Evolutionary conservation across 768 basidiomycete species (phyloP).

Genomic region (Psilocybe subaeruginosa): DNA sequence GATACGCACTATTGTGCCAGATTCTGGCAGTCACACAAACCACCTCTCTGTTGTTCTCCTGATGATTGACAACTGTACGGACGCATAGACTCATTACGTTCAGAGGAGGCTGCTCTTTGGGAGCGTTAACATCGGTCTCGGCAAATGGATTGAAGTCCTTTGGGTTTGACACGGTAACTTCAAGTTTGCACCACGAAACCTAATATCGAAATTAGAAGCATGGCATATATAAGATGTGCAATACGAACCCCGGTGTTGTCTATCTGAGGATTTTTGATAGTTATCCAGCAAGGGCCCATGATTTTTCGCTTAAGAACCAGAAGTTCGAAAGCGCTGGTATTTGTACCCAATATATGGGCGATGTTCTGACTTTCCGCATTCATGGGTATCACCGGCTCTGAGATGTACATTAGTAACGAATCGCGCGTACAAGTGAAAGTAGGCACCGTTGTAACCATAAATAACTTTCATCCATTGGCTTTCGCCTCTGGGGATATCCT

Average conservation of each 20-base stretch:
- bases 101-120: slow-evolving; percentile 84
- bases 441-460: slow-evolving; percentile 84
- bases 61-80: slow-evolving; percentile 92
- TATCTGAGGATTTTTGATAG: slow-evolving; percentile 74
- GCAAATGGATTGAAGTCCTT: slow-evolving; percentile 87
- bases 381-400: slow-evolving; percentile 76
- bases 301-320: slow-evolving; percentile 95
- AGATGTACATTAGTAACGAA: neutral
- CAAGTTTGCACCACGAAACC: slow-evolving; percentile 98
- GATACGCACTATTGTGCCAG: slow-evolving; percentile 67
- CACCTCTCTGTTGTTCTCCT: slow-evolving; percentile 92
- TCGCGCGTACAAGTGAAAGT: neutral
- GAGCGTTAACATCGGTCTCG: slow-evolving; percentile 68
- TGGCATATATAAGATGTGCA: neutral
- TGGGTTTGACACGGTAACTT: slow-evolving; percentile 80
- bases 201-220: slow-evolving; percentile 29
- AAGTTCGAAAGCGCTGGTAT: slow-evolving; percentile 90
- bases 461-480: slow-evolving; percentile 92
- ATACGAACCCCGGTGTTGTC: slow-evolving; percentile 77
- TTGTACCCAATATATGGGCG: slow-evolving; percentile 86
- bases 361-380: slow-evolving; percentile 84
- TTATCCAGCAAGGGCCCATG: slow-evolving; percentile 98
- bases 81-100: slow-evolving; percentile 89
- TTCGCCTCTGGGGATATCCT: slow-evolving; percentile 78
- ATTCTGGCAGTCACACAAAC: slow-evolving; percentile 84